Base-by-base conservation (phyloP, 2,329 filamentous ascomycete genomes). In the Aspergillus floridensis region DNA sequence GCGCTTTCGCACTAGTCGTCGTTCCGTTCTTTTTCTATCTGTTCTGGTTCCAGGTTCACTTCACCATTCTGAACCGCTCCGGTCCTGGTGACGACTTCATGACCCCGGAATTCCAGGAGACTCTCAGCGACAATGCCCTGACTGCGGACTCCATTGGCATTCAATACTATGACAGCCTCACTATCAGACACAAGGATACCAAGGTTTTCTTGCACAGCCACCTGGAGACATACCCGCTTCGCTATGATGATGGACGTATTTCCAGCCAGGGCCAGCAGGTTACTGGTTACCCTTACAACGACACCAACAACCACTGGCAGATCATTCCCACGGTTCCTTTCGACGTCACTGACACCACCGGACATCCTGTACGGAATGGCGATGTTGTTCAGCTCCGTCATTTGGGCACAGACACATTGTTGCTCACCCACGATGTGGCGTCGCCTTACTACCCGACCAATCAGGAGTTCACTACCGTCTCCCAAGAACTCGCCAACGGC, bases 41-140 rank as follows among this genome's bases (percentile, higher is more conserved):
- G 50, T 98, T 99, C 84, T 99, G 95, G 95, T 99, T 99, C 88
- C 95, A 99, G 83, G 93, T 99, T 31, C 95, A 99, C 80, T 99
- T 99, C 76, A 84, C 91, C 49, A 91, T 99, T 69, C 84, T 99
- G 63, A 89, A 81, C 66, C 85, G 88, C 61, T 98, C 95, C 55
- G 95, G 95, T 38, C 93, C 95, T 49, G 95, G 95, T 56, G 95
- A 99, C 73, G 93, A 98, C 72, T 99, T 99, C 80, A 99, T 99
- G 95, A 92, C 90, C 4, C 95, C 95, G 1, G 92, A 95, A 72
- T 99, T 99, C 81, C 95, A 99, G 80, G 93, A 96, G 80, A 98
- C 95, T 1, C 82, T 99, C 64, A 92, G 90, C 71, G 93, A 99
- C 80, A 99, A 99, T 73, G 79, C 89, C 62, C 95, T 99, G 91